Evolutionary conservation across 192 early-diverging fungal species (phyloP), one percentile per base, ranked within the genome.

Genomic region (Dispira parvispora): DNA sequence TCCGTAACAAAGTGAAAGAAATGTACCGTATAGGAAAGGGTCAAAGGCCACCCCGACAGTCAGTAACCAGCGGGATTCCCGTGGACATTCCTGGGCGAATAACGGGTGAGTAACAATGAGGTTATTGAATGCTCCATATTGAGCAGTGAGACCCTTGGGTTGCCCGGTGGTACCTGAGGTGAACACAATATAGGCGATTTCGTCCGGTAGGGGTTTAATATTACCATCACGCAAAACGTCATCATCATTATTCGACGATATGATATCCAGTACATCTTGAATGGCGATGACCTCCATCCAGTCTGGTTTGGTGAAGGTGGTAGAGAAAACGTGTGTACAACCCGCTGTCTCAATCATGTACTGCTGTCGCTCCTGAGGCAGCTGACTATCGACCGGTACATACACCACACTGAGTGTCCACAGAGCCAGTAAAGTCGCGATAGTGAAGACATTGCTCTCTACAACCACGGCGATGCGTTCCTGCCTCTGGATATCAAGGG

Each of bases 91-190:
- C 11, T 45, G 12, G 28, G 43, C 8, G 20, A 14, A 20, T 0
- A n/a, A 14, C 18, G 42, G 20, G 11, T 32, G 20, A 8, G 12
- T 44, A 5, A 3, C 44, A 27, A 27, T 27, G 32, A 61, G 27
- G 32, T 60, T 28, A 61, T 44, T 21, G 32, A 61, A 44, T 20
- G 11, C n/a, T 0, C 16, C 14, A n/a, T 61, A 21, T 6, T 25
- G 58, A 45, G 67, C 53, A 28, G 65, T 27, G 0, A 70, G 62
- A 16, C 67, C 67, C 47, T 72, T 72, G 25, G 71, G 71, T 25
- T 43, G 55, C 2, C 71, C 71, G 16, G 71, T 72, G 0, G 71
- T 70, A 28, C 68, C 68, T 52, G 71, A 72, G 64, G 71, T 68
- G 18, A 65, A 61, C 8, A 61, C 42, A 45, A 61, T 61, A 20